Evolutionary conservation across 1,284 basidiomycete genomes (phyloP).

Genomic region (Leccinum pallidistipes): DNA sequence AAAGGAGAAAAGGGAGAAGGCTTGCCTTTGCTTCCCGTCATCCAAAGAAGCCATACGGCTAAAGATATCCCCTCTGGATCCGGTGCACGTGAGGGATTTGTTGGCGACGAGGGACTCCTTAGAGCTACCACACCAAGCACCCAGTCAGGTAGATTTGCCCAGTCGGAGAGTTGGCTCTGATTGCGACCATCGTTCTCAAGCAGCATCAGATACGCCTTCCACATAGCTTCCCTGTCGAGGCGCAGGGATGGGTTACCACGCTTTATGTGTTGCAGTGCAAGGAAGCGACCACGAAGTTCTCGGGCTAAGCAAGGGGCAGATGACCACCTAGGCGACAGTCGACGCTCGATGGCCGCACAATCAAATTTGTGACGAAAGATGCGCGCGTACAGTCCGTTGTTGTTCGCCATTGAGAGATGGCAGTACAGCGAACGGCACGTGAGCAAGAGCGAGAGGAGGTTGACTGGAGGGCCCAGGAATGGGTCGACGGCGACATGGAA

Average conservation of each 20-base stretch:
- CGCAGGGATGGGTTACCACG: slow-evolving; percentile 16
- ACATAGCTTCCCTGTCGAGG: slow-evolving; percentile 43
- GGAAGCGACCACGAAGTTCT: slow-evolving; percentile 43
- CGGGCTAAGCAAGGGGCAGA: slow-evolving; percentile 37
- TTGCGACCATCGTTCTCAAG: slow-evolving; percentile 73
- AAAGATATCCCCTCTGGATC: slow-evolving; percentile 43
- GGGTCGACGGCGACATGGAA: slow-evolving; percentile 37
- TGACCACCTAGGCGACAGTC: slow-evolving; percentile 45
- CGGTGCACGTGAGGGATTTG: slow-evolving; percentile 1
- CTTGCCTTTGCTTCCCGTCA: slow-evolving; percentile 48
- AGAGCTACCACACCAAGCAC: slow-evolving; percentile 22
- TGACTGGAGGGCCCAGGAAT: slow-evolving; percentile 42
- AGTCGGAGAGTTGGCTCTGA: slow-evolving; percentile 46
- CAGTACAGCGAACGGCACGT: slow-evolving; percentile 49
- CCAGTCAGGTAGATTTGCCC: slow-evolving; percentile 39
- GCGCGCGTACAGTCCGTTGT: slow-evolving; percentile 54
- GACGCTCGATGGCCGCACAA: slow-evolving; percentile 50
- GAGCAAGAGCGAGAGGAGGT: slow-evolving; percentile 47
- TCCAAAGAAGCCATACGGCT: slow-evolving; percentile 58
- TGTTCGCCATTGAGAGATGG: slow-evolving; percentile 37
- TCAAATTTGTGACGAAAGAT: slow-evolving; percentile 69
- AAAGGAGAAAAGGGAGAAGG: slow-evolving; percentile 2
- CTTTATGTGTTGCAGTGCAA: slow-evolving; percentile 40
- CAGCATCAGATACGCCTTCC: slow-evolving; percentile 68
- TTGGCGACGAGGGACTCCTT: slow-evolving; percentile 13